phyloP scores from a whole-genome alignment of 306 rosid genomes.

The Quercus dentata region DNA sequence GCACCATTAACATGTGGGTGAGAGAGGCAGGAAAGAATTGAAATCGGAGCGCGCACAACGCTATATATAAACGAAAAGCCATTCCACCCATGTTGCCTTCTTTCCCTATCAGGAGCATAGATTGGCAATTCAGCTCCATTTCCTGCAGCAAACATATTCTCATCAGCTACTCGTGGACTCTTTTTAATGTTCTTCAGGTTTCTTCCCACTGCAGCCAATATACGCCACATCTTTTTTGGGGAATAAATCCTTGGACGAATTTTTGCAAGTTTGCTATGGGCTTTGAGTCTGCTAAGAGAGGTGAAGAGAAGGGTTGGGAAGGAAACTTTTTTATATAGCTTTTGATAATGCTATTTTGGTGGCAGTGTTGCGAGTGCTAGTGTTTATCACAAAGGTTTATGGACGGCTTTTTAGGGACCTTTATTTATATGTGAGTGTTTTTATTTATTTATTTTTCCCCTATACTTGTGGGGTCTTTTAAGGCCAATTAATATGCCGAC shows the following conservation, averaged over 20 bases:
- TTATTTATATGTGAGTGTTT: not conserved
- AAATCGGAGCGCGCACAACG: slow-evolving; percentile 62
- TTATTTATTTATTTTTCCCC: slow-evolving; percentile 5
- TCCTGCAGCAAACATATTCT: slow-evolving; percentile 57
- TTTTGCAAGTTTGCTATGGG: not conserved
- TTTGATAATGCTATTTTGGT: slow-evolving; percentile 46
- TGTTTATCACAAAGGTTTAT: slow-evolving; percentile 55
- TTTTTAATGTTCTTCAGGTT: slow-evolving; percentile 55
- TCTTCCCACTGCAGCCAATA: slow-evolving; percentile 40
- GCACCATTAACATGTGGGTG: slow-evolving; percentile 56
- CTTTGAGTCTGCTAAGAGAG: not conserved
- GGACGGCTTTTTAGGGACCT: slow-evolving; percentile 44
- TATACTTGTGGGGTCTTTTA: slow-evolving; percentile 35
- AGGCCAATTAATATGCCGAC: slow-evolving; percentile 51
- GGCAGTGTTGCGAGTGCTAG: slow-evolving; percentile 61
- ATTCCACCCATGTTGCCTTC: slow-evolving; percentile 43
- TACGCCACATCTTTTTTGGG: not conserved
- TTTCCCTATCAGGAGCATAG: slow-evolving; percentile 19
- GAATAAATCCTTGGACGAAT: not conserved
- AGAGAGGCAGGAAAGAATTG: slow-evolving; percentile 70
- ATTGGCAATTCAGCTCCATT: slow-evolving; percentile 39
- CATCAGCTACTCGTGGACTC: slow-evolving; percentile 85
- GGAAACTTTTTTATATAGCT: slow-evolving; percentile 15
- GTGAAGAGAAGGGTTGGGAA: slow-evolving; percentile 16
- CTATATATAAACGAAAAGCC: slow-evolving; percentile 45